Conservation (phyloP, 352 stramenopile species). For the Thraustochytrium sp. region DNA sequence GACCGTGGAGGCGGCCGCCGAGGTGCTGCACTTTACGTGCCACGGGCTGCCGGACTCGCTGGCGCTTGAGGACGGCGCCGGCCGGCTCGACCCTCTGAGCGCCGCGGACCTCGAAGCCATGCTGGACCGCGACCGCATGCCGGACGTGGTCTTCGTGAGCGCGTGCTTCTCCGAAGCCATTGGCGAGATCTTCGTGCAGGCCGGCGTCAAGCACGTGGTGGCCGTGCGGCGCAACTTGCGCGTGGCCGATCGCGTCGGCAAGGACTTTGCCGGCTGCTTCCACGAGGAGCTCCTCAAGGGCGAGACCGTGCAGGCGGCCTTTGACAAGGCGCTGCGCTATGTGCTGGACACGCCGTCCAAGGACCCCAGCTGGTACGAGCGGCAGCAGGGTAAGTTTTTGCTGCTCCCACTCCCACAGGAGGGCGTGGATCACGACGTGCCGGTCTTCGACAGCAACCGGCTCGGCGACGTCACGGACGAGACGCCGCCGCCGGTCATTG, state of each 20-base stretch:
- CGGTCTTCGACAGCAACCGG: conserved; percentile 62
- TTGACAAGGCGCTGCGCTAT: neutral
- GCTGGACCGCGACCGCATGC: conserved; percentile 47
- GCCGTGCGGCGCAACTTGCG: conserved; percentile 75
- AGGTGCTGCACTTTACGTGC: conserved; percentile 54
- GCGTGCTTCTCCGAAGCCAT: conserved; percentile 78
- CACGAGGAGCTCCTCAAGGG: conserved; percentile 15
- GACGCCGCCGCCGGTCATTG: conserved; percentile 58
- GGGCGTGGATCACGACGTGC: conserved; percentile 61
- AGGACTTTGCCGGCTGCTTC: conserved; percentile 43
- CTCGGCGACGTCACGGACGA: conserved; percentile 61
- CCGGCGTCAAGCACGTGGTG: conserved; percentile 78
- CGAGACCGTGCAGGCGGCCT: conserved; percentile 56
- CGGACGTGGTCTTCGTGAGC: conserved; percentile 68
- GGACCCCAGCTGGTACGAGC: conserved; percentile 48
- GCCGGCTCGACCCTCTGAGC: conserved; percentile 1
- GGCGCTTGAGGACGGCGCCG: conserved; percentile 50
- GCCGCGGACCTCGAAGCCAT: neutral
- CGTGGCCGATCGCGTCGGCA: conserved; percentile 53
- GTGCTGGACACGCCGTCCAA: conserved; percentile 56
- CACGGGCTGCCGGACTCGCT: conserved; percentile 50
- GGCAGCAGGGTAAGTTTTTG: conserved; percentile 65
- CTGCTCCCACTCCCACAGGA: conserved; percentile 66
- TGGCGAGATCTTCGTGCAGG: conserved; percentile 74
- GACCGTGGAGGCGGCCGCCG: neutral